Evolutionary conservation across 805 yeast genomes (phyloP).

Genomic region (Ogataea saltuana): DNA sequence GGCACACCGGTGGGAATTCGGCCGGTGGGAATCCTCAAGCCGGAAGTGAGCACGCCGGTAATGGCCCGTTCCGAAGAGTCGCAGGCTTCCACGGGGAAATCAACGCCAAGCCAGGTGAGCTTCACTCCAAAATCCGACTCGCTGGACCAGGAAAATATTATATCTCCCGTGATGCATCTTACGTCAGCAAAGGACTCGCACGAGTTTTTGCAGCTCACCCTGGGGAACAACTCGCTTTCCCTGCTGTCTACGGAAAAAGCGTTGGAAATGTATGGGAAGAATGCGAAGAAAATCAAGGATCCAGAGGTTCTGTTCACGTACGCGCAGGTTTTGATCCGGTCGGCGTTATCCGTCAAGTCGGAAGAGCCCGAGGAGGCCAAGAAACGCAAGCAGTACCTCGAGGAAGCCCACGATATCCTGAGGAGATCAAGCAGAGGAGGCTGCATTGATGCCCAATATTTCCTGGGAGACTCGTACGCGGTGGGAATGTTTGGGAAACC

Average conservation of each 20-base stretch:
- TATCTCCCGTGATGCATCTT: constrained; percentile 19
- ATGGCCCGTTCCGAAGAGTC: not conserved
- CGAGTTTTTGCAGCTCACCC: constrained; percentile 16
- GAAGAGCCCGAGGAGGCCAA: constrained; percentile 30
- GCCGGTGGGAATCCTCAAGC: too few species aligned
- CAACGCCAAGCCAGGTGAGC: constrained; percentile 14
- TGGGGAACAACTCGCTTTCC: constrained; percentile 29
- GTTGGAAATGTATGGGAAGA: constrained; percentile 80
- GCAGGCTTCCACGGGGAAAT: constrained; percentile 8
- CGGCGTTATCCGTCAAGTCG: constrained; percentile 21
- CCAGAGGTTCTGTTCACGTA: constrained; percentile 86
- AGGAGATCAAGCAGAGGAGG: constrained; percentile 77
- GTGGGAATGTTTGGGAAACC: constrained; percentile 82
- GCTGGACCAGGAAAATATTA: constrained; percentile 12
- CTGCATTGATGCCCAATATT: constrained; percentile 85
- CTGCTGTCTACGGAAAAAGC: constrained; percentile 56
- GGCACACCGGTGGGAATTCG: constrained; percentile 16
- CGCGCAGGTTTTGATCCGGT: constrained; percentile 71
- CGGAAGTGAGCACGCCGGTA: not conserved
- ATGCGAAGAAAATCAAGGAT: constrained; percentile 82
- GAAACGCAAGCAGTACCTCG: constrained; percentile 57
- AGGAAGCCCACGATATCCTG: constrained; percentile 59
- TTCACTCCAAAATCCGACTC: constrained; percentile 15
- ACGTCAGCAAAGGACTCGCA: constrained; percentile 19
- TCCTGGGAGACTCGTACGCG: constrained; percentile 85